Percentiles rank a stretch among this genome's conserved stretches.
Conservation (phyloP, 2,329 filamentous ascomycete genomes). For the Fusarium nodosum region DNA sequence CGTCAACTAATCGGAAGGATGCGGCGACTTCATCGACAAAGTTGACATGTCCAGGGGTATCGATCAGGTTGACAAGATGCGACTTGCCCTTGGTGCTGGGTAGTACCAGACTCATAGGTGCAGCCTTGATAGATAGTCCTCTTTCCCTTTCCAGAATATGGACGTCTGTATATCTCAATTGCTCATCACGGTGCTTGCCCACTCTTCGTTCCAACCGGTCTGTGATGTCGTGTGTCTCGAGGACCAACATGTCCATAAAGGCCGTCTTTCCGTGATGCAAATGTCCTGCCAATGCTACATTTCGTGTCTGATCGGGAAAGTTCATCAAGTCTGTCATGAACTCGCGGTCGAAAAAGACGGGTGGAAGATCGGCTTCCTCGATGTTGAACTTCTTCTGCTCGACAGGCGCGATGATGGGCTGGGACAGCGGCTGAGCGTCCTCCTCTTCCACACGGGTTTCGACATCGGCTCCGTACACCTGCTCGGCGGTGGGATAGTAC, state of each 20-base stretch:
- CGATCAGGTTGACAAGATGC: slow-evolving; percentile 92
- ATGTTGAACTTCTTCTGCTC: slow-evolving; percentile 97
- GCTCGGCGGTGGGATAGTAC: slow-evolving; percentile 97
- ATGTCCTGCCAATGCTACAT: slow-evolving; percentile 92
- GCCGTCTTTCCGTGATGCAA: slow-evolving; percentile 98
- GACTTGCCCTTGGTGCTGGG: slow-evolving; percentile 93
- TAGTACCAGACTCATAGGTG: slow-evolving; percentile 93
- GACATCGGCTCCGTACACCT: slow-evolving; percentile 94
- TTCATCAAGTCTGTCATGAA: slow-evolving; percentile 98
- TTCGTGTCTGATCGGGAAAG: slow-evolving; percentile 93
- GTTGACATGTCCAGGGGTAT: slow-evolving; percentile 97
- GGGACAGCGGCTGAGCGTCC: slow-evolving; percentile 90
- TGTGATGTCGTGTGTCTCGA: slow-evolving; percentile 91
- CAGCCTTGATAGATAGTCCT: slow-evolving; percentile 90
- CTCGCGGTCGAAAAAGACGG: slow-evolving; percentile 86
- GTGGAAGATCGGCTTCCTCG: slow-evolving; percentile 90
- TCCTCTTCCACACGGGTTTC: slow-evolving; percentile 97
- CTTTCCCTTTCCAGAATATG: slow-evolving; percentile 90
- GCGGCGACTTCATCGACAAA: slow-evolving; percentile 98
- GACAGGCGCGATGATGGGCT: slow-evolving; percentile 94
- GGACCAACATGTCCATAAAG: slow-evolving; percentile 97
- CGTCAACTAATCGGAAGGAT: slow-evolving; percentile 87
- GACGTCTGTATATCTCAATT: slow-evolving; percentile 94
- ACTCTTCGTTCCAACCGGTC: slow-evolving; percentile 83
- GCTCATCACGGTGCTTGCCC: slow-evolving; percentile 86